Conservation (phyloP, 371 early-diverging fungal genomes). For the Mortierella sp. region DNA sequence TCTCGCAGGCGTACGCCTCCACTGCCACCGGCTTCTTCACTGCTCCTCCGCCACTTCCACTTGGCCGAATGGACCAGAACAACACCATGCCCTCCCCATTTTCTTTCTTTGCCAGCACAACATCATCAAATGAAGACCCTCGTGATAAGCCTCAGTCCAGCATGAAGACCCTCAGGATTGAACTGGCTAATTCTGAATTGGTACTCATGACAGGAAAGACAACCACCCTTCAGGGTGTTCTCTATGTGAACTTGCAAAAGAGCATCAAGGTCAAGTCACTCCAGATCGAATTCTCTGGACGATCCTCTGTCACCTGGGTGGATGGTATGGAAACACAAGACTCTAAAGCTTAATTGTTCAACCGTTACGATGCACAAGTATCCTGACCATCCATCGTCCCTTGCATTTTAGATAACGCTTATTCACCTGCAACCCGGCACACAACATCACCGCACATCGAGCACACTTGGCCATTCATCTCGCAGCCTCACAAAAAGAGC, state of each 20-base stretch:
- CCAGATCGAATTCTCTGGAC: constrained; percentile 39
- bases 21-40: constrained; percentile 9
- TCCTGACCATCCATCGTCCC: neutral
- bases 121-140: neutral
- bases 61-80: neutral
- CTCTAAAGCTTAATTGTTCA: no score
- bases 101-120: constrained; percentile 10
- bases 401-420: constrained; percentile 30
- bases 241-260: constrained; percentile 38
- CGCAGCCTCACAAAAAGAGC: constrained; percentile 36
- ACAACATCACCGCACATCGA: constrained; percentile 39
- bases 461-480: constrained; percentile 39
- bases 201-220: constrained; percentile 21
- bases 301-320: constrained; percentile 49
- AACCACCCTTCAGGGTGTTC: constrained; percentile 21
- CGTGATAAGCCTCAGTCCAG: neutral
- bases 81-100: constrained; percentile 3
- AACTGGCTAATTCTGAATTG: constrained; percentile 24
- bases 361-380: no score
- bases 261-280: constrained; percentile 43
- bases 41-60: constrained; percentile 7
- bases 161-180: constrained; percentile 33
- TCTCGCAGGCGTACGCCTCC: no score
- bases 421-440: constrained; percentile 43
- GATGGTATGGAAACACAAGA: constrained; percentile 28